These are phyloP conservation scores for Fraxinus nigra DNA, from an alignment of 305 asterid species.

Conservation along the genomic window DNA sequence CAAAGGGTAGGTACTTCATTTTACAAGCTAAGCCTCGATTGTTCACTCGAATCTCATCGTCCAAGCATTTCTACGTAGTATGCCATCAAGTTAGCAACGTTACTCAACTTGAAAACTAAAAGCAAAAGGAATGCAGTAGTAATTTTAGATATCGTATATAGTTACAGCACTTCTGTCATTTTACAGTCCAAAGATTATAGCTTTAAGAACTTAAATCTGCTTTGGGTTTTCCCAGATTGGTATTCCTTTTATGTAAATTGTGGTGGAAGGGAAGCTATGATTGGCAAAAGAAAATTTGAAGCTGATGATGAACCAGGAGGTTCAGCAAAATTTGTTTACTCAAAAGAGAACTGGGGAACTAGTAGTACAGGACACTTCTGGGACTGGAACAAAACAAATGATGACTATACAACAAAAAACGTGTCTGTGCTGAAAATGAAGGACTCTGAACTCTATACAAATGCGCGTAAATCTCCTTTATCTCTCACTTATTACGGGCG, in stretches of 20 bases:
- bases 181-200: not conserved
- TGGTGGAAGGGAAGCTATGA: slow-evolving; percentile 34
- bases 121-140: not conserved
- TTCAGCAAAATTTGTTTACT: slow-evolving; percentile 29
- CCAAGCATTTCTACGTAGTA: not conserved
- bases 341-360: slow-evolving; percentile 44
- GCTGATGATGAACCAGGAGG: slow-evolving; percentile 39
- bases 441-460: slow-evolving; percentile 40
- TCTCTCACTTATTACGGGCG: slow-evolving; percentile 65
- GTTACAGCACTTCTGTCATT: not conserved
- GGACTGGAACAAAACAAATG: not conserved
- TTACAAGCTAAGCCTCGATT: not conserved
- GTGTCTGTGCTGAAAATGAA: slow-evolving; percentile 39
- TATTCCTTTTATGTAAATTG: slow-evolving; percentile 55
- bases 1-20: slow-evolving; percentile 35
- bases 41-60: not conserved
- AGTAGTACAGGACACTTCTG: slow-evolving; percentile 54
- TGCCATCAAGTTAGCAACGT: not conserved
- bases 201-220: not conserved
- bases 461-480: slow-evolving; percentile 55
- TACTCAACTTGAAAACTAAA: not conserved
- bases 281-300: slow-evolving; percentile 34
- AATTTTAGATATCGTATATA: not conserved
- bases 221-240: slow-evolving; percentile 31
- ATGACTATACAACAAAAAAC: slow-evolving; percentile 29